Percentiles rank a stretch among this genome's conserved stretches.
These are phyloP conservation scores for Monosporascus sp. DNA, from an alignment of 2,329 filamentous ascomycete genomes.

Conservation along the genomic window DNA sequence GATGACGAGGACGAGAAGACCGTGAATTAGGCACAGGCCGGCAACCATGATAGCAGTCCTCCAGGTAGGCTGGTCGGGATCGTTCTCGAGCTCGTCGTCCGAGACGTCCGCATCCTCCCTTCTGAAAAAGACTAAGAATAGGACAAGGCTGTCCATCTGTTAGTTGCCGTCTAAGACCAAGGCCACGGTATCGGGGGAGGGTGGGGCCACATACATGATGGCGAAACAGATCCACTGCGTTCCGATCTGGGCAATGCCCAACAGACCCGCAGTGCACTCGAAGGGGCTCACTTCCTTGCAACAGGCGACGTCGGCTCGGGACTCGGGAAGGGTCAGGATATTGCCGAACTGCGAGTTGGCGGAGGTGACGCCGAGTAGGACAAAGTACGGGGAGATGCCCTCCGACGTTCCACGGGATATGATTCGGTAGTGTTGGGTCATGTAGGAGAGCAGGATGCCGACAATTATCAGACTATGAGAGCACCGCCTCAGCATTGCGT, in stretches of 20 bases:
- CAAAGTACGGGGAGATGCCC: slow-evolving; percentile 92
- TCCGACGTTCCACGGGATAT: slow-evolving; percentile 80
- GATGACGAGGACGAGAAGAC: slow-evolving; percentile 64
- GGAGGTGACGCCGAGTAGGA: slow-evolving; percentile 88
- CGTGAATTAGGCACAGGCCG: slow-evolving; percentile 67
- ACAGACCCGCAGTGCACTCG: slow-evolving; percentile 77
- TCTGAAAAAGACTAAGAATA: slow-evolving; percentile 95
- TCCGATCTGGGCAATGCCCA: slow-evolving; percentile 88
- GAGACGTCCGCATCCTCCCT: slow-evolving; percentile 50
- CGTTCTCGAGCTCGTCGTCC: slow-evolving; percentile 39
- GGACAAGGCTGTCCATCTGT: slow-evolving; percentile 59
- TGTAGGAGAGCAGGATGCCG: slow-evolving; percentile 86
- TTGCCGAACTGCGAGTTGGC: slow-evolving; percentile 87
- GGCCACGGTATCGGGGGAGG: neutral
- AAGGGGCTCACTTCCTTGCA: slow-evolving; percentile 77
- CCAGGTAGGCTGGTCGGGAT: slow-evolving; percentile 58
- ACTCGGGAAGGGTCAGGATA: slow-evolving; percentile 82
- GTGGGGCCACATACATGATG: slow-evolving; percentile 64
- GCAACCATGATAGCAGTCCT: slow-evolving; percentile 76
- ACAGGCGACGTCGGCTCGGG: slow-evolving; percentile 76
- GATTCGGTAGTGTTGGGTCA: slow-evolving; percentile 92
- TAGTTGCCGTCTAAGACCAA: slow-evolving; percentile 16
- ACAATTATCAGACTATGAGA: slow-evolving; percentile 64
- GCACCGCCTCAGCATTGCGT: slow-evolving; percentile 14
- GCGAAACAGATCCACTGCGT: slow-evolving; percentile 90